Evolutionary conservation across 352 stramenopile genomes (phyloP).

Genomic region (Globisporangium nagaii): DNA sequence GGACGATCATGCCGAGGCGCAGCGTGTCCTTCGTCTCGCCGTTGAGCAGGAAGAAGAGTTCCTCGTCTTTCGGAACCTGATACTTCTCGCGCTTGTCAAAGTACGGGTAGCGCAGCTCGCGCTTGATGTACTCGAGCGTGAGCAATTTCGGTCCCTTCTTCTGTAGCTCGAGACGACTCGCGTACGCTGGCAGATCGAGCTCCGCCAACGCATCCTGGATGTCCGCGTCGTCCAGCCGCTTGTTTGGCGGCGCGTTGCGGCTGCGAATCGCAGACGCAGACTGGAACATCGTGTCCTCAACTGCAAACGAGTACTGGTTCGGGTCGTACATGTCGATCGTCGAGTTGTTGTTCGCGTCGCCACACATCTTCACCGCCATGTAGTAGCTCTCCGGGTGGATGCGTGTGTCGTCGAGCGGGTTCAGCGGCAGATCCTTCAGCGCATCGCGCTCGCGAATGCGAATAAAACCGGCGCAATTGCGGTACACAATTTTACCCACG

Average conservation of each 20-base stretch:
- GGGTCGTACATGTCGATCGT: constrained; percentile 90
- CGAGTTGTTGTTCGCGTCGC: constrained; percentile 88
- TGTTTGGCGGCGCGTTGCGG: constrained; percentile 45
- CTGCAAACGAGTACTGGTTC: constrained; percentile 87
- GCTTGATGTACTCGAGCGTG: constrained; percentile 87
- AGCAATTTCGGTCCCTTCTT: constrained; percentile 86
- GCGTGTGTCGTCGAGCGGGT: constrained; percentile 83
- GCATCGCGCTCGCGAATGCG: constrained; percentile 84
- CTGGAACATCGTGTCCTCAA: constrained; percentile 90
- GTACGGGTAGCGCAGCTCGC: constrained; percentile 86
- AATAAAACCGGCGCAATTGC: constrained; percentile 84
- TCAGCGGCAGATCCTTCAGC: constrained; percentile 77
- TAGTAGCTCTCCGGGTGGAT: constrained; percentile 90
- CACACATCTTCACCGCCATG: constrained; percentile 90
- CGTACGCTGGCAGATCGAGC: constrained; percentile 83
- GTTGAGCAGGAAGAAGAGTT: constrained; percentile 85
- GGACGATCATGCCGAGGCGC: constrained; percentile 80
- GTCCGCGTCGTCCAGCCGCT: constrained; percentile 61
- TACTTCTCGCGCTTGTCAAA: constrained; percentile 87
- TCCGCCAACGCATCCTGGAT: constrained; percentile 86
- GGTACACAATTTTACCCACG: constrained; percentile 83
- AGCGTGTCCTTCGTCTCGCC: constrained; percentile 80
- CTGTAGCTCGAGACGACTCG: constrained; percentile 79
- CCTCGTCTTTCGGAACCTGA: constrained; percentile 75
- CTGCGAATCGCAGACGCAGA: constrained; percentile 79